These are phyloP conservation scores for Plasmodium gaboni DNA, from an alignment of 169 alveolate genomes.

Conservation along the genomic window DNA sequence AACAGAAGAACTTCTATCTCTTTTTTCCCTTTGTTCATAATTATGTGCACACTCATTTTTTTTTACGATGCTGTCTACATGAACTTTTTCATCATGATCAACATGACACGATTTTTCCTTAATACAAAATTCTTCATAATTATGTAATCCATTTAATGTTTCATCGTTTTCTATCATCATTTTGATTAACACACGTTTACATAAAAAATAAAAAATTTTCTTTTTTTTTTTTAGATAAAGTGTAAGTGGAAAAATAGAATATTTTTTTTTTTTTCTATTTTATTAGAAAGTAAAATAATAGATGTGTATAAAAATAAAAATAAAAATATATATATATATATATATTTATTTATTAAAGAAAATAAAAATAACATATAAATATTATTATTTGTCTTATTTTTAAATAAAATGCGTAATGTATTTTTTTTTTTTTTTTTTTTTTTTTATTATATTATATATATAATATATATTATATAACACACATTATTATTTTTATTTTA, in stretches of 20 bases:
- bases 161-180: constrained; percentile 24
- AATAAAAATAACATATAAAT: too few relatives aligned
- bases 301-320: not conserved
- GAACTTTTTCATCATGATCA: constrained; percentile 20
- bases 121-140: constrained; percentile 8
- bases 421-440: too few relatives aligned
- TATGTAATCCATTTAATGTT: constrained; percentile 15
- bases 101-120: constrained; percentile 17
- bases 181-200: constrained; percentile 1
- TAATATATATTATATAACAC: too few relatives aligned
- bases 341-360: not conserved
- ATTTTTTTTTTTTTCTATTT: not conserved
- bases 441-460: too few relatives aligned
- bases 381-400: too few relatives aligned
- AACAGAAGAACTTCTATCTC: constrained; percentile 53
- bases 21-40: constrained; percentile 62
- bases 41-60: constrained; percentile 31
- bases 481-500: too few relatives aligned
- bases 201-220: not conserved
- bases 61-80: constrained; percentile 18
- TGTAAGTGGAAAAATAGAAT: too few relatives aligned
- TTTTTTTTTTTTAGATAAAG: not conserved
- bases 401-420: too few relatives aligned
- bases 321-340: constrained; percentile 1
- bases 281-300: not conserved